Percentiles rank a stretch among this genome's conserved stretches.
Conservation (phyloP, 2,329 filamentous ascomycete species). For the Cladosporium sp. region DNA sequence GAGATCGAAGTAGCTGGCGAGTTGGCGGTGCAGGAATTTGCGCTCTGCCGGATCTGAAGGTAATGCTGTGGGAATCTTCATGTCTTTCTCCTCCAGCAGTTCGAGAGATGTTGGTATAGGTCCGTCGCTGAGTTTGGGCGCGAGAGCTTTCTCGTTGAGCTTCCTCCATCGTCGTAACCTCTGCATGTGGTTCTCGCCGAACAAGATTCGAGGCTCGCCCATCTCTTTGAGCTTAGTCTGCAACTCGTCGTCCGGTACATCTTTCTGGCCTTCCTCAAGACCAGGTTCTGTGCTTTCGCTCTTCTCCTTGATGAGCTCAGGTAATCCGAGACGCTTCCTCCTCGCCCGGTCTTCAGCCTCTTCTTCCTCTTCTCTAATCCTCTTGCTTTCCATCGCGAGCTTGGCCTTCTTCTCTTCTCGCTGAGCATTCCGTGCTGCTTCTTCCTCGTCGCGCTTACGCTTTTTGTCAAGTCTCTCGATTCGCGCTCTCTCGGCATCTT, state of each 20-base stretch:
- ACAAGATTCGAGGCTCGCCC: constrained; percentile 69
- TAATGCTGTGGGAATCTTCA: constrained; percentile 69
- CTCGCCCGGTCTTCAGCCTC: constrained; percentile 67
- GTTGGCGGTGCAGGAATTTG: constrained; percentile 74
- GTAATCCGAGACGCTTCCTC: constrained; percentile 73
- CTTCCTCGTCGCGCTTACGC: constrained; percentile 85
- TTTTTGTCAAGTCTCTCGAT: constrained; percentile 68
- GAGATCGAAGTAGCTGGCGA: constrained; percentile 95
- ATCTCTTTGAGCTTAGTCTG: constrained; percentile 63
- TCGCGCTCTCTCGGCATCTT: constrained; percentile 66
- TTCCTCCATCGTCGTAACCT: constrained; percentile 68
- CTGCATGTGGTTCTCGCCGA: constrained; percentile 72
- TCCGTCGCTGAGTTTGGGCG: constrained; percentile 54
- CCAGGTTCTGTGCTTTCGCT: constrained; percentile 34
- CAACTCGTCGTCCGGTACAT: constrained; percentile 69
- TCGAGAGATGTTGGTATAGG: constrained; percentile 83
- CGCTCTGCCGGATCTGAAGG: constrained; percentile 61
- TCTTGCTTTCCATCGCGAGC: constrained; percentile 75
- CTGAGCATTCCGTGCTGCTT: constrained; percentile 61
- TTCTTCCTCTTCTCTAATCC: constrained; percentile 66
- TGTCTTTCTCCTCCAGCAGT: constrained; percentile 77
- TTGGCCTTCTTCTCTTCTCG: constrained; percentile 78
- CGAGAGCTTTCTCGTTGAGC: constrained; percentile 44
- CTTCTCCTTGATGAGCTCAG: constrained; percentile 60
- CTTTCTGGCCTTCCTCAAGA: constrained; percentile 44